phyloP scores from a whole-genome alignment of 805 yeast species.

The Metschnikowia koreensis region DNA sequence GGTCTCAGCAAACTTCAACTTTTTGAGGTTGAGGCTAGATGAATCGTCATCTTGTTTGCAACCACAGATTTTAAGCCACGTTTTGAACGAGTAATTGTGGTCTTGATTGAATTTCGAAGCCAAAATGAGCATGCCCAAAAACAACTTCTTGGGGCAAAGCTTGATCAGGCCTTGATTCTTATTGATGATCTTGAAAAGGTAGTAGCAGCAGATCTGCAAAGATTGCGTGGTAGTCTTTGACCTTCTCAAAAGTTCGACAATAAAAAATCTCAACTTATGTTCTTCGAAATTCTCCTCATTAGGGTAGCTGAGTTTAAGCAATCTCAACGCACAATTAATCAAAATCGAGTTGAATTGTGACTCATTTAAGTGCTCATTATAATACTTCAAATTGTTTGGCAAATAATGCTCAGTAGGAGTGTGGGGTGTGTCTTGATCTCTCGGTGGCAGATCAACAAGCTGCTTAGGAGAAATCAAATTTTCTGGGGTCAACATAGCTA shows the following conservation, averaged over 20 bases:
- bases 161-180: conserved; percentile 14
- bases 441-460: conserved; percentile 8
- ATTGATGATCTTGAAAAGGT: conserved; percentile 49
- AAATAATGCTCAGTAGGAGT: conserved; percentile 18
- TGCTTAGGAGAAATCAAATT: conserved; percentile 15
- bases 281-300: conserved; percentile 13
- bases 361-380: conserved; percentile 39
- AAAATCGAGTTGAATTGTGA: conserved; percentile 40
- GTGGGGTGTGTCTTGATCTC: conserved; percentile 5
- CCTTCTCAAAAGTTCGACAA: conserved; percentile 44
- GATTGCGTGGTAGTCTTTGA: conserved; percentile 61
- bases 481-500: conserved; percentile 15
- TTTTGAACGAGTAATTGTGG: conserved; percentile 60
- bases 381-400: conserved; percentile 42
- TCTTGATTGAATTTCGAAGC: conserved; percentile 76
- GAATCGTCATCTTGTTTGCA: conserved; percentile 25
- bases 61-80: conserved; percentile 78
- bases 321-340: conserved; percentile 35
- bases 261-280: conserved; percentile 27
- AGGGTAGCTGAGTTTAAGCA: conserved; percentile 33
- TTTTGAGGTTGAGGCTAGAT: conserved; percentile 40
- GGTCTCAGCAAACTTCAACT: conserved; percentile 53
- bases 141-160: conserved; percentile 61
- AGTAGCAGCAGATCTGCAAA: conserved; percentile 65
- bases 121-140: conserved; percentile 65